Percentiles rank a stretch among this genome's conserved stretches.
Evolutionary conservation across 805 yeast genomes (phyloP).

Genomic region (Ogataea paradorogensis): DNA sequence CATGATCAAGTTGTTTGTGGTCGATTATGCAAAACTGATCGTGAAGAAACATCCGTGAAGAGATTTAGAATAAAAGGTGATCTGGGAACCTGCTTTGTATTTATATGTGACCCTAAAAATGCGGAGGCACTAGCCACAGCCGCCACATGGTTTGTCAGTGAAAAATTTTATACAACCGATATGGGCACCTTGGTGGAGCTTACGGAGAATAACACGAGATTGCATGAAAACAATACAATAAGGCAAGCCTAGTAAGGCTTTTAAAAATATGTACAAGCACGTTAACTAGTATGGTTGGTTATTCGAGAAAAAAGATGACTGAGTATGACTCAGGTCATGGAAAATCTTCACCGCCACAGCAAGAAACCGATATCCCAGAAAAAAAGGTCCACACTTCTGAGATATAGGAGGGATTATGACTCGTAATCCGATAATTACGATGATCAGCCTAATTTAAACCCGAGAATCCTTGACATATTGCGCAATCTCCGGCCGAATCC

Average conservation of each 20-base stretch:
- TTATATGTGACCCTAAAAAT: slow-evolving; percentile 4
- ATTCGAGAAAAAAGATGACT: background rate
- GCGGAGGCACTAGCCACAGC: slow-evolving; percentile 7
- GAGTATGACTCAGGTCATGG: background rate
- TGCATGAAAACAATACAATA: slow-evolving; percentile 4
- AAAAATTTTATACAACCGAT: background rate
- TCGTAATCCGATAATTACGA: background rate
- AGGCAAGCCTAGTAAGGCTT: background rate
- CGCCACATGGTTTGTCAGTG: background rate
- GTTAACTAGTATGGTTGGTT: background rate
- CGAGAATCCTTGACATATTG: slow-evolving; percentile 5
- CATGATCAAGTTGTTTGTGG: slow-evolving; percentile 15
- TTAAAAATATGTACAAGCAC: slow-evolving; percentile 2
- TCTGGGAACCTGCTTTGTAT: slow-evolving; percentile 2
- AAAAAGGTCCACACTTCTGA: slow-evolving; percentile 3
- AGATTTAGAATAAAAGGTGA: background rate
- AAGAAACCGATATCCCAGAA: slow-evolving; percentile 9
- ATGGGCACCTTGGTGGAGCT: slow-evolving; percentile 6
- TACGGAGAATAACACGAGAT: background rate
- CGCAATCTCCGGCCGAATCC: slow-evolving; percentile 5
- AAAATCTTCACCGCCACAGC: slow-evolving; percentile 3
- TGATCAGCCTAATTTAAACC: background rate
- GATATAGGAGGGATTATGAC: background rate
- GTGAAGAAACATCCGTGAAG: slow-evolving; percentile 20
- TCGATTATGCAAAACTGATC: slow-evolving; percentile 27